A percentile compares a stretch with the other conserved stretches of the same genome.
phyloP scores from a whole-genome alignment of 768 basidiomycete genomes.

The Arthromyces matolae region DNA sequence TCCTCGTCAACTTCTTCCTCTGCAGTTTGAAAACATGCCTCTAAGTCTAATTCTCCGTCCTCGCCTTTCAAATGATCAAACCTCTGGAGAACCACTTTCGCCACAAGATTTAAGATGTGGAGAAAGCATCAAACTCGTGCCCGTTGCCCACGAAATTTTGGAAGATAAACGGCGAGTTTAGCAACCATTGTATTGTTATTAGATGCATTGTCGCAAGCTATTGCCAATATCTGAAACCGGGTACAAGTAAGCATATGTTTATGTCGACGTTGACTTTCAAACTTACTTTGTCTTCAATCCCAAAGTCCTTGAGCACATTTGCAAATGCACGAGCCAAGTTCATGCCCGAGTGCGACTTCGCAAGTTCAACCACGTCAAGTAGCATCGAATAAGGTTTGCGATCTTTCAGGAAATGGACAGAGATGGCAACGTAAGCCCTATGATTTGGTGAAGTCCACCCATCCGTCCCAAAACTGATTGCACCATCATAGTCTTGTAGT shows the following conservation, averaged over 20 bases:
- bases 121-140: conserved; percentile 29
- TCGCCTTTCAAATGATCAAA: conserved; percentile 26
- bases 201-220: conserved; percentile 8
- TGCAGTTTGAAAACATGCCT: background rate
- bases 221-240: conserved; percentile 21
- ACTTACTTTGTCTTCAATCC: conserved; percentile 28
- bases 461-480: too few species aligned
- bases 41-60: conserved; percentile 1
- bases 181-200: conserved; percentile 33
- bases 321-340: conserved; percentile 29
- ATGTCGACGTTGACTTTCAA: background rate
- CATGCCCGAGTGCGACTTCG: conserved; percentile 25
- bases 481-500: conserved; percentile 24
- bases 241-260: conserved; percentile 8
- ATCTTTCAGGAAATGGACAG: conserved; percentile 26
- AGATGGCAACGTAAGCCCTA: too few species aligned
- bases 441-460: too few species aligned
- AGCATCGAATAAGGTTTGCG: too few species aligned
- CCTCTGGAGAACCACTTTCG: conserved; percentile 25
- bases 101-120: conserved; percentile 32
- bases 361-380: conserved; percentile 28
- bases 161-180: conserved; percentile 23
- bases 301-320: conserved; percentile 27
- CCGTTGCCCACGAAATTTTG: conserved; percentile 13
- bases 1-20: background rate